Percentiles rank a stretch among this genome's conserved stretches.
phyloP scores from a whole-genome alignment of 2,329 filamentous ascomycete species.

The Alternaria arbusti region DNA sequence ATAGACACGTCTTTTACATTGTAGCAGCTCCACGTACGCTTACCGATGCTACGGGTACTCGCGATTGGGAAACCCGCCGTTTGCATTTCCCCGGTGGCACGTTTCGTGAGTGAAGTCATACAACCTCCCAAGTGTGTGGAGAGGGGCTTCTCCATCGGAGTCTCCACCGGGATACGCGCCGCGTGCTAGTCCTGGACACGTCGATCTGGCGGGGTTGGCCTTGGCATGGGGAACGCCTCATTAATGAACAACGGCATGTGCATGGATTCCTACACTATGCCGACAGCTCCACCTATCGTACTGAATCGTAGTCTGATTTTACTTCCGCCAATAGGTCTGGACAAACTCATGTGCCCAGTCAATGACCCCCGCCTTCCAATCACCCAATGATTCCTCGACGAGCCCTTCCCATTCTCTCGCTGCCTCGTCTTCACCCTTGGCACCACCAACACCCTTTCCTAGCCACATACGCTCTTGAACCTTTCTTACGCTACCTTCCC shows the following conservation, averaged over 20 bases:
- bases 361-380: slow-evolving; percentile 91
- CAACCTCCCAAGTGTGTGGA: not conserved
- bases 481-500: slow-evolving; percentile 92
- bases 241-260: not conserved
- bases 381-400: slow-evolving; percentile 83
- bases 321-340: slow-evolving; percentile 77
- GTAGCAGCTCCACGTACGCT: not conserved
- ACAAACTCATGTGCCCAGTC: slow-evolving; percentile 93
- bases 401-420: slow-evolving; percentile 85
- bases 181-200: not conserved
- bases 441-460: slow-evolving; percentile 59
- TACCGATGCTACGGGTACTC: not conserved
- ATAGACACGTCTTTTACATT: slow-evolving; percentile 1
- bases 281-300: not conserved
- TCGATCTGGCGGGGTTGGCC: not conserved
- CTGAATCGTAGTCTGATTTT: not conserved
- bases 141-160: slow-evolving; percentile 1
- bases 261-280: not conserved
- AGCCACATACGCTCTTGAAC: slow-evolving; percentile 94
- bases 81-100: not conserved
- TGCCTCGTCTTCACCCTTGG: slow-evolving; percentile 80
- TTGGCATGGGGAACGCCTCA: not conserved
- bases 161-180: slow-evolving; percentile 6
- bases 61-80: not conserved
- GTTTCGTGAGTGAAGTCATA: not conserved